Evolutionary conservation across 805 yeast species (phyloP).

Genomic region (Pichia nakasei): DNA sequence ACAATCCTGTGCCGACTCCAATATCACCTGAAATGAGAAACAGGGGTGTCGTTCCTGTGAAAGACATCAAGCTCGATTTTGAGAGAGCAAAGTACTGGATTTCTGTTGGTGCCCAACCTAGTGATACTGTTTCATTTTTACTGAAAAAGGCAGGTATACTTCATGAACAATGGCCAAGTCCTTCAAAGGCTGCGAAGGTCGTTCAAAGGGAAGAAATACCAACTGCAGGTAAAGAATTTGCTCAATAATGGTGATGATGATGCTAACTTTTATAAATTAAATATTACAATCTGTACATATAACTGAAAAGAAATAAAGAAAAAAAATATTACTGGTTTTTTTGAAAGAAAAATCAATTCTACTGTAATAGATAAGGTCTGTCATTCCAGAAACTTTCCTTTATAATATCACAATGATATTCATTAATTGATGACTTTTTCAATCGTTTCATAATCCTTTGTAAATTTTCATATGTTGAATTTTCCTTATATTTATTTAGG

Average conservation of each 20-base stretch:
- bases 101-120: conserved; percentile 94
- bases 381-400: conserved; percentile 54
- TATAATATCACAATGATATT: conserved; percentile 53
- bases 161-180: conserved; percentile 49
- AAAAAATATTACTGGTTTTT: no score
- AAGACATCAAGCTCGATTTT: conserved; percentile 79
- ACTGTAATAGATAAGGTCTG: conserved; percentile 29
- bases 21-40: conserved; percentile 52
- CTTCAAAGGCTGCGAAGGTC: conserved; percentile 24
- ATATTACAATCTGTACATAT: conserved; percentile 2
- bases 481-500: conserved; percentile 1
- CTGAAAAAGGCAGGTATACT: conserved; percentile 72
- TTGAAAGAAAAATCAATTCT: neutral
- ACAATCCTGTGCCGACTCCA: conserved; percentile 74
- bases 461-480: conserved; percentile 37
- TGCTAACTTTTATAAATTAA: no score
- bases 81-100: conserved; percentile 91
- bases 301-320: no score
- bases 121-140: conserved; percentile 67
- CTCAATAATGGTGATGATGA: conserved; percentile 4
- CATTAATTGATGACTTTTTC: conserved; percentile 36
- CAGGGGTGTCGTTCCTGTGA: conserved; percentile 49
- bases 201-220: conserved; percentile 17
- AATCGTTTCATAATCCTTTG: conserved; percentile 39
- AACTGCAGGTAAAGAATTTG: conserved; percentile 19